phyloP scores from a whole-genome alignment of 805 yeast genomes.

The Ogataea methylovora region DNA sequence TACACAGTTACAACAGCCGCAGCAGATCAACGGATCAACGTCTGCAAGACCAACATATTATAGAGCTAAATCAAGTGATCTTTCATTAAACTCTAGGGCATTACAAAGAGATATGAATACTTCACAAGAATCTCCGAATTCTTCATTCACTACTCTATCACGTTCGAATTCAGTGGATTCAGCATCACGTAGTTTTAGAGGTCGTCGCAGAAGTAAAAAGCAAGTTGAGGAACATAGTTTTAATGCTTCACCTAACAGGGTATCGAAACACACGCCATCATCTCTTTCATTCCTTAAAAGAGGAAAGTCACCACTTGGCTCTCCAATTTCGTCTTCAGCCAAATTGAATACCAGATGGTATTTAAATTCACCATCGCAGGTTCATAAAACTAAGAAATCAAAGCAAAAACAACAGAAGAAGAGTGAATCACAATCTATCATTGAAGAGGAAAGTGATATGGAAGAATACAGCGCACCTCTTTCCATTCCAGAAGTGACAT shows the following conservation, averaged over 20 bases:
- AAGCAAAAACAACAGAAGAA: slow-evolving; percentile 7
- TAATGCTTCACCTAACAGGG: slow-evolving; percentile 5
- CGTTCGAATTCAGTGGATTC: slow-evolving; percentile 29
- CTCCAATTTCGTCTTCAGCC: too few relatives aligned
- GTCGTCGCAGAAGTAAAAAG: slow-evolving; percentile 22
- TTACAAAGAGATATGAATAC: slow-evolving; percentile 2
- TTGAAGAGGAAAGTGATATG: slow-evolving; percentile 17
- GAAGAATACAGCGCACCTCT: neutral
- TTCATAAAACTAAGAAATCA: slow-evolving; percentile 5
- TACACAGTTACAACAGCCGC: neutral
- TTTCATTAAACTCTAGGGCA: slow-evolving; percentile 18
- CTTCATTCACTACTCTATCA: slow-evolving; percentile 25
- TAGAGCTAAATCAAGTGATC: slow-evolving; percentile 26
- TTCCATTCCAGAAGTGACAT: too few relatives aligned
- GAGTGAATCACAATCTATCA: slow-evolving; percentile 11
- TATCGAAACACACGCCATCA: too few relatives aligned
- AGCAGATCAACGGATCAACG: neutral
- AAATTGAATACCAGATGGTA: slow-evolving; percentile 23
- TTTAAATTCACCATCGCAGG: slow-evolving; percentile 7
- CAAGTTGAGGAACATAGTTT: slow-evolving; percentile 6
- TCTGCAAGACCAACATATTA: slow-evolving; percentile 15
- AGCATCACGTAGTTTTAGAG: slow-evolving; percentile 18
- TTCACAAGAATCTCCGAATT: slow-evolving; percentile 25
- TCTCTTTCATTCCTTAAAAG: slow-evolving; percentile 14
- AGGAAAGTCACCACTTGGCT: slow-evolving; percentile 26